phyloP scores from a whole-genome alignment of 768 basidiomycete species.

The Lentinula boryana region DNA sequence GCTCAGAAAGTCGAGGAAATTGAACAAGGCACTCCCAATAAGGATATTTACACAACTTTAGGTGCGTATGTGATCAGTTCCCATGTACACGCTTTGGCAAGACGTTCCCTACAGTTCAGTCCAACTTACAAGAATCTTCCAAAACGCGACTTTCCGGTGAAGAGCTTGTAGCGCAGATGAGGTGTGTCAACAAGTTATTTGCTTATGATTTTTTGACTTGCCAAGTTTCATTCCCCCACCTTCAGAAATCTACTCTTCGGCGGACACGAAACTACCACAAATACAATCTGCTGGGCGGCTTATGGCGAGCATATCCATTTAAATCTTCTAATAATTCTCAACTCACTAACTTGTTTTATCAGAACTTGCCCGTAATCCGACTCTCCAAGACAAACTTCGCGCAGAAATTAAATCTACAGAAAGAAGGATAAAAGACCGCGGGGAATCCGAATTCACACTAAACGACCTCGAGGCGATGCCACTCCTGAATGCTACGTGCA shows the following conservation, averaged over 20 bases:
- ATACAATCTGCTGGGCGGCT: neutral
- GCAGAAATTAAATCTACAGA: neutral
- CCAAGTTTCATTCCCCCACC: neutral
- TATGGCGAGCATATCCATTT: neutral
- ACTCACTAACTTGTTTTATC: neutral
- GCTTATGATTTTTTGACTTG: too few relatives aligned
- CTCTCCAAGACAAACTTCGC: neutral
- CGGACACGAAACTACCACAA: neutral
- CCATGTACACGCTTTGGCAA: neutral
- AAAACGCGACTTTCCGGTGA: conserved; percentile 12
- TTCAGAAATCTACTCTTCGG: neutral
- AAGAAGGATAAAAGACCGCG: neutral
- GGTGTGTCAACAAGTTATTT: conserved; percentile 1
- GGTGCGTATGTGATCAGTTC: conserved; percentile 14
- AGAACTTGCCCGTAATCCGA: neutral
- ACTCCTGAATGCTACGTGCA: conserved; percentile 38
- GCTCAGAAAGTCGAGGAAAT: neutral
- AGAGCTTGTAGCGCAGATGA: conserved; percentile 22
- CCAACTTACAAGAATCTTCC: conserved; percentile 11
- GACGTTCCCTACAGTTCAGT: conserved; percentile 5
- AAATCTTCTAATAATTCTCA: neutral
- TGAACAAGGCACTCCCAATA: neutral
- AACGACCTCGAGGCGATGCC: conserved; percentile 47
- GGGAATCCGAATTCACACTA: conserved; percentile 28
- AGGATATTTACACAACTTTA: conserved; percentile 29